Evolutionary conservation across 805 yeast genomes (phyloP).

Genomic region (Nakazawaea pomicola): DNA sequence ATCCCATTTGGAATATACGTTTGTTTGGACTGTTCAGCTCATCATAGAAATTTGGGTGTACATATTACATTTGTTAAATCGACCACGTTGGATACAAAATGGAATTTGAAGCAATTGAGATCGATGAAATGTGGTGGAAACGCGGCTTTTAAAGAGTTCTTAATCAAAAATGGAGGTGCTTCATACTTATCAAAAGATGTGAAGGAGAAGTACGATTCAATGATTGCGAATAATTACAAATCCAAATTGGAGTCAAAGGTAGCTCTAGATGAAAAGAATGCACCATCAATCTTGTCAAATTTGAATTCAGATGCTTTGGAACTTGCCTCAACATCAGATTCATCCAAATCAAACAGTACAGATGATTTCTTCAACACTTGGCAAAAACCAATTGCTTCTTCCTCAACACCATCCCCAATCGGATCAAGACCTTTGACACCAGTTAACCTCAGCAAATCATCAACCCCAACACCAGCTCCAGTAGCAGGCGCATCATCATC

Average conservation of each 20-base stretch:
- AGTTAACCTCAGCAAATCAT: conserved; percentile 18
- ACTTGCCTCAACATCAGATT: conserved; percentile 13
- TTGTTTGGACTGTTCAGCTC: conserved; percentile 93
- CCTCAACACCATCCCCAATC: conserved; percentile 44
- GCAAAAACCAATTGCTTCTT: conserved; percentile 68
- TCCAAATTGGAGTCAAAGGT: conserved; percentile 72
- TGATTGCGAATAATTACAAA: conserved; percentile 76
- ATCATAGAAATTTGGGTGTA: conserved; percentile 93
- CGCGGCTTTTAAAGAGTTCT: conserved; percentile 76
- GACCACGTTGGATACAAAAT: conserved; percentile 76
- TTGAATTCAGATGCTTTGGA: conserved; percentile 36
- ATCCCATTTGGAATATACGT: conserved; percentile 91
- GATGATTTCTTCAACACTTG: conserved; percentile 92
- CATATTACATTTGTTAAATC: conserved; percentile 95
- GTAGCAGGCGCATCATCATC: conserved; percentile 22
- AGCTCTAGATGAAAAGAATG: conserved; percentile 56
- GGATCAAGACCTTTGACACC: conserved; percentile 43
- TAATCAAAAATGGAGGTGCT: conserved; percentile 81
- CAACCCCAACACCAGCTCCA: conserved; percentile 24
- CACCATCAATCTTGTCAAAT: conserved; percentile 71
- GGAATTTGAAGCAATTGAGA: conserved; percentile 88
- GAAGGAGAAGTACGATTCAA: conserved; percentile 72
- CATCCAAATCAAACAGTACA: conserved; percentile 34
- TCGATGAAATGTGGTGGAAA: conserved; percentile 94
- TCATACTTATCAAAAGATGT: conserved; percentile 63